Evolutionary conservation across 2,329 filamentous ascomycete genomes (phyloP), one percentile per base, ranked within the genome.

Genomic region (Penicillium sp.): DNA sequence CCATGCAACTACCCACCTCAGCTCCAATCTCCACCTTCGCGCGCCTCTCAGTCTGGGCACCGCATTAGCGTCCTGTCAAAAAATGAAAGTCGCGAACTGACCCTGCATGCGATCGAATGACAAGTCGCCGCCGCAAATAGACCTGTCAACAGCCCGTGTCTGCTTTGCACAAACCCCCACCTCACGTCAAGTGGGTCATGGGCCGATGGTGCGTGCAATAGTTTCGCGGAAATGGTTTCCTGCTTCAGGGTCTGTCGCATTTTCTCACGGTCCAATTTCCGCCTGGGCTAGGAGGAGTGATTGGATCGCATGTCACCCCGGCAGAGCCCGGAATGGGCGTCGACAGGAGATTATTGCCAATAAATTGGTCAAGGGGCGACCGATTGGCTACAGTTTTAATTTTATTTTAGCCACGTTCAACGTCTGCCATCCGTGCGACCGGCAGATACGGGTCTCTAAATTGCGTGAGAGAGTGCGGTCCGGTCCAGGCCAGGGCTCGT

Each of bases 61-160:
- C 27, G 36, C 51, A 48, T 50, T 55, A 58, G 57, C 44, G 48
- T 25, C 40, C 55, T 60, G 47, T 57, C 55, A 54, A 14, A 20
- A 46, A 49, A 46, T 55, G 25, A 47, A 47, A 40, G 18, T 48
- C 25, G 40, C 18, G 39, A 13, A 25, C 38, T 45, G 44, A 46
- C 51, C 42, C 43, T 48, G 44, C 42, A 47, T n/a, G 33, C 11
- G 33, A 38, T 54, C 52, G 44, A 55, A 53, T 53, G 36, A 56
- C 27, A 25, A 39, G 44, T 48, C 44, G 38, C 31, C 10, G 24
- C 45, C 20, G 38, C 25, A 40, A 53, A 46, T 54, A 16, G 54
- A 60, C 58, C 51, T 57, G 56, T 59, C 58, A 60, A 55, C 49
- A 54, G 49, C 48, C 48, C 54, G 46, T 54, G 54, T 59, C 30